phyloP scores from a whole-genome alignment of 169 alveolate genomes.

The Cryptosporidium baileyi region DNA sequence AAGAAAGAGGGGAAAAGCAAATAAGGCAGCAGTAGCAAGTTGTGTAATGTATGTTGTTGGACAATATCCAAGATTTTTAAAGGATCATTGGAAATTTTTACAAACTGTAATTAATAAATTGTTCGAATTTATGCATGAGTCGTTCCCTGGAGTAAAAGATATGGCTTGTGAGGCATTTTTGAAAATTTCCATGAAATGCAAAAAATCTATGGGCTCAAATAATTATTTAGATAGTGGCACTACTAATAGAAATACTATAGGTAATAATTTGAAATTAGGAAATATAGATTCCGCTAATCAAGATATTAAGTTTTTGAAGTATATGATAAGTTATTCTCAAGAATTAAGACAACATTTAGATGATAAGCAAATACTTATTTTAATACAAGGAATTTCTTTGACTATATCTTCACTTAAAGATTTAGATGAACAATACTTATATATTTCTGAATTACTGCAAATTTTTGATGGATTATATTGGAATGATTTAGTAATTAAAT shows the following conservation, averaged over 20 bases:
- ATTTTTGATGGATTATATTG: conserved; percentile 41
- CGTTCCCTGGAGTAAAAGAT: conserved; percentile 98
- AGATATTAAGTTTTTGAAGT: conserved; percentile 43
- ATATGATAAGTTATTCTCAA: conserved; percentile 47
- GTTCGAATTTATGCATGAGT: conserved; percentile 99
- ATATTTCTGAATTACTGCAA: conserved; percentile 24
- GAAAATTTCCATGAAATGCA: conserved; percentile 91
- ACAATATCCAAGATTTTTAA: conserved; percentile 97
- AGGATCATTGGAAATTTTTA: conserved; percentile 95
- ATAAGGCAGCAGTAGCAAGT: conserved; percentile 93
- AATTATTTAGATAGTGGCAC: conserved; percentile 21
- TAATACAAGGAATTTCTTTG: conserved; percentile 55
- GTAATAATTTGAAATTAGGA: background rate
- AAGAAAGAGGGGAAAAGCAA: conserved; percentile 94
- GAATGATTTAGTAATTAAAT: conserved; percentile 21
- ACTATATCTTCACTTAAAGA: conserved; percentile 48
- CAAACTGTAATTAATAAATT: conserved; percentile 97
- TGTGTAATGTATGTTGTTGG: conserved; percentile 98
- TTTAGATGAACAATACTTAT: conserved; percentile 45
- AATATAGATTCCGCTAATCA: background rate
- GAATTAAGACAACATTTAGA: conserved; percentile 61
- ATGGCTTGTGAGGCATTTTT: conserved; percentile 98
- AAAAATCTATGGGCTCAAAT: conserved; percentile 79
- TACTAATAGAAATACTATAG: background rate
- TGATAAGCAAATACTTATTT: conserved; percentile 48